A percentile compares a stretch with the other conserved stretches of the same genome.
Conservation (phyloP, 768 basidiomycete species). For the Mycena olivaceomarginata region DNA sequence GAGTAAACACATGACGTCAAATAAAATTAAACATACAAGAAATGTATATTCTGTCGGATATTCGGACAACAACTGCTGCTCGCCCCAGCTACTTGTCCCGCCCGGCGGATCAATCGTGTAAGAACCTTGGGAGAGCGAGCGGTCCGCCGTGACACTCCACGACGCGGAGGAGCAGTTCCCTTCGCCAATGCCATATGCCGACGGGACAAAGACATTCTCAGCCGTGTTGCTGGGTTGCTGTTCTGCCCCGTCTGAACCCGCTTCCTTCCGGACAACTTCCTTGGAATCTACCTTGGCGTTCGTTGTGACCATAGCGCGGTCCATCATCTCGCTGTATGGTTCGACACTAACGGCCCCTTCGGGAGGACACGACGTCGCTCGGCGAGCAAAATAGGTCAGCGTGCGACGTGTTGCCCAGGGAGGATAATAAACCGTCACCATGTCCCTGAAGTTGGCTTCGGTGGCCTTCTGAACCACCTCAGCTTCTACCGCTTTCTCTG, state of each 20-base stretch:
- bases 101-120: conserved; percentile 27
- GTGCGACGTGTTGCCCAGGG: conserved; percentile 42
- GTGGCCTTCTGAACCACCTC: conserved; percentile 11
- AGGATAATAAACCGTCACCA: conserved; percentile 42
- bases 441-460: conserved; percentile 21
- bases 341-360: conserved; percentile 28
- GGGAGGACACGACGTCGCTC: conserved; percentile 41
- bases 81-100: conserved; percentile 33
- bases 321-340: conserved; percentile 36
- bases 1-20: background rate
- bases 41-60: conserved; percentile 6
- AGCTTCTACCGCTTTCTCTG: conserved; percentile 25
- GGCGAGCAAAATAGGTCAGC: conserved; percentile 38
- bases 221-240: conserved; percentile 5
- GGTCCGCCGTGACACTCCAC: conserved; percentile 7
- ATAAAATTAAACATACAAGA: background rate
- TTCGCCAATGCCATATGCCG: background rate
- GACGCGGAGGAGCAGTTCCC: conserved; percentile 2
- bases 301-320: conserved; percentile 33
- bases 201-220: conserved; percentile 19
- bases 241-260: background rate
- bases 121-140: conserved; percentile 4
- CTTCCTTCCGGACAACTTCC: background rate
- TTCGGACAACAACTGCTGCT: background rate
- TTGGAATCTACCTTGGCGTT: background rate